Evolutionary conservation across 306 rosid genomes (phyloP), one percentile per base, ranked within the genome.

Genomic region (Vigna hirtella): DNA sequence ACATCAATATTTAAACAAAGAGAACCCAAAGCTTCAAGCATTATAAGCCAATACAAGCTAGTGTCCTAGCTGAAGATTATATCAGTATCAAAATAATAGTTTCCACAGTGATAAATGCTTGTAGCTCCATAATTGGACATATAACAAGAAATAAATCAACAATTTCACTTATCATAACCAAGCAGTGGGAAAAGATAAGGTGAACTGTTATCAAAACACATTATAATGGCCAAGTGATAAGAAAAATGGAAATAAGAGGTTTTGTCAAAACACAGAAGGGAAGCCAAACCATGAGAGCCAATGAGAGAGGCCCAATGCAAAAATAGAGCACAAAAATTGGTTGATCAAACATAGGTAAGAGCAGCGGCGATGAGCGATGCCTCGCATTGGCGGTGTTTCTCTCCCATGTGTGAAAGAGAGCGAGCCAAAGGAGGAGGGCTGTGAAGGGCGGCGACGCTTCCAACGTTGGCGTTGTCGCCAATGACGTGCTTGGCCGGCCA

Each of bases 241-340:
- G 43, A 81, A 74, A 49, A 53, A 45, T 80, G 53, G 28, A 66
- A 13, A 75, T 13, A 42, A 49, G 17, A 61, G 28, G 51, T 62
- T 70, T 9, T 34, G 61, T 30, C 59, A 79, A 26, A 73, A 77
- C 34, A 70, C 38, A 69, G 63, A 28, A 77, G 58, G 72, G 34
- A 48, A 36, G 48, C 32, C 36, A 49, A 56, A 28, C 40, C 22
- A 59, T 20, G 26, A 45, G 50, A 43, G 45, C 74, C 57, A 53
- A 55, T 6, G 59, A 75, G 64, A 66, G 47, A 51, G 59, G 50
- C 43, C 20, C 49, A 20, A 62, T 53, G 81, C 16, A 34, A 55
- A 51, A 32, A 66, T 52, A 38, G 9, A 9, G 40, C 66, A 38
- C 3, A 28, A 51, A 32, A 53, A 53, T 22, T 68, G 30, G 70